phyloP scores from a whole-genome alignment of 768 basidiomycete genomes.

The Hygrocybe coccinea region DNA sequence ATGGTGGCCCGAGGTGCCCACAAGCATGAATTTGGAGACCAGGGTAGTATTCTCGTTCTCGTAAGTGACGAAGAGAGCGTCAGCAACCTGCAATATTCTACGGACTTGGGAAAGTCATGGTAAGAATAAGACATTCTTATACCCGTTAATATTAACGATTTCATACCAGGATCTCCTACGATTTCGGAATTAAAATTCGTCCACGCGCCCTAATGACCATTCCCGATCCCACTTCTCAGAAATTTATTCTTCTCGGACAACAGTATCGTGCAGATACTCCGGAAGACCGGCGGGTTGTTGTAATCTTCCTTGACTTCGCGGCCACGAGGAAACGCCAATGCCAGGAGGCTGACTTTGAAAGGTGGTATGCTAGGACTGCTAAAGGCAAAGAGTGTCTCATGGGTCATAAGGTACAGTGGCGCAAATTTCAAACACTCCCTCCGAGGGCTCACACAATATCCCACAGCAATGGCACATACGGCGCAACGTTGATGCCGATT shows the following conservation, averaged over 20 bases:
- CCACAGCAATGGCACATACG: slow-evolving; percentile 88
- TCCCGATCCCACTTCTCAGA: slow-evolving; percentile 93
- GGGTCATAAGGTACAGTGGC: slow-evolving; percentile 72
- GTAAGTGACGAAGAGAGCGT: slow-evolving; percentile 81
- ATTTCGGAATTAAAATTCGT: slow-evolving; percentile 65
- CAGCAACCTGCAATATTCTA: slow-evolving; percentile 68
- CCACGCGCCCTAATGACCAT: slow-evolving; percentile 80
- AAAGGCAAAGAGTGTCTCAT: slow-evolving; percentile 72
- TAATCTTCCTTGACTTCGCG: slow-evolving; percentile 82
- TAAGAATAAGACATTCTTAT: slow-evolving; percentile 31
- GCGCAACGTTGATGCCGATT: slow-evolving; percentile 75
- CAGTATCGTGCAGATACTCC: slow-evolving; percentile 57
- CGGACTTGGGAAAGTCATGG: slow-evolving; percentile 82
- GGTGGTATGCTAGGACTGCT: slow-evolving; percentile 74
- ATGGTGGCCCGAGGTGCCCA: slow-evolving; percentile 74
- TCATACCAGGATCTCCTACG: slow-evolving; percentile 56
- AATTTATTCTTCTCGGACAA: slow-evolving; percentile 85
- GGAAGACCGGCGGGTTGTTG: slow-evolving; percentile 56
- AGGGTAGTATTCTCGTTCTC: slow-evolving; percentile 71
- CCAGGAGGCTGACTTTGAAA: slow-evolving; percentile 65
- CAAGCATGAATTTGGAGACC: slow-evolving; percentile 96
- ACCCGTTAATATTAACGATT: neutral
- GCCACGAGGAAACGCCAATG: slow-evolving; percentile 67
- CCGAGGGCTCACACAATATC: neutral
- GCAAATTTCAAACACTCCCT: neutral